Conservation (phyloP, 441 rosid genomes). For the Adansonia grandidieri region DNA sequence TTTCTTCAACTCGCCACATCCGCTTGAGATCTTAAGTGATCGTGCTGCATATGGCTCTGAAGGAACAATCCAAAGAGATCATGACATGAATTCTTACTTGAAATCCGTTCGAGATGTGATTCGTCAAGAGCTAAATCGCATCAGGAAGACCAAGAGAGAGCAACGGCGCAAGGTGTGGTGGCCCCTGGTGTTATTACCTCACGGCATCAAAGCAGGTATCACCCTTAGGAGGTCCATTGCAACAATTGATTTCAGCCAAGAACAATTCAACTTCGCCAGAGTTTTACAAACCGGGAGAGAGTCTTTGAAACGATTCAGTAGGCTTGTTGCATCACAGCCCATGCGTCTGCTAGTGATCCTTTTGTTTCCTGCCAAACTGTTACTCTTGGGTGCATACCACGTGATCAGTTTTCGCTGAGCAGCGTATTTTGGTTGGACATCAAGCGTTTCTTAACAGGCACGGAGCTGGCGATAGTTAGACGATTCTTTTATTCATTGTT, state of each 20-base stretch:
- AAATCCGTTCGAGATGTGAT: slow-evolving; percentile 64
- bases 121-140: slow-evolving; percentile 66
- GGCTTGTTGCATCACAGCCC: slow-evolving; percentile 73
- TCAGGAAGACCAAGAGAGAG: slow-evolving; percentile 66
- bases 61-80: slow-evolving; percentile 87
- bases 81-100: slow-evolving; percentile 83
- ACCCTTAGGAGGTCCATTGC: slow-evolving; percentile 35
- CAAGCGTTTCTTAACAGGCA: slow-evolving; percentile 13
- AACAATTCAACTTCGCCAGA: slow-evolving; percentile 59
- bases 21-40: slow-evolving; percentile 90
- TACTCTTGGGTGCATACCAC: slow-evolving; percentile 63
- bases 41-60: slow-evolving; percentile 80
- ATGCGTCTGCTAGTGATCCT: slow-evolving; percentile 76
- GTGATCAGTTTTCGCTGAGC: slow-evolving; percentile 45
- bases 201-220: slow-evolving; percentile 28
- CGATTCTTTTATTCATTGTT: slow-evolving; percentile 63
- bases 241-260: slow-evolving; percentile 33
- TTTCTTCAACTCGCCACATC: slow-evolving; percentile 91
- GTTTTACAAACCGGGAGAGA: slow-evolving; percentile 63
- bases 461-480: slow-evolving; percentile 40
- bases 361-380: slow-evolving; percentile 65
- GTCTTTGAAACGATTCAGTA: slow-evolving; percentile 66
- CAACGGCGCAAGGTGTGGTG: slow-evolving; percentile 71
- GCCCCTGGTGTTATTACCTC: slow-evolving; percentile 53
- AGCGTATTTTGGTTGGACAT: neutral